Evolutionary conservation across 495 filamentous ascomycete genomes (phyloP).

Genomic region (Oleoguttula mirabilis): DNA sequence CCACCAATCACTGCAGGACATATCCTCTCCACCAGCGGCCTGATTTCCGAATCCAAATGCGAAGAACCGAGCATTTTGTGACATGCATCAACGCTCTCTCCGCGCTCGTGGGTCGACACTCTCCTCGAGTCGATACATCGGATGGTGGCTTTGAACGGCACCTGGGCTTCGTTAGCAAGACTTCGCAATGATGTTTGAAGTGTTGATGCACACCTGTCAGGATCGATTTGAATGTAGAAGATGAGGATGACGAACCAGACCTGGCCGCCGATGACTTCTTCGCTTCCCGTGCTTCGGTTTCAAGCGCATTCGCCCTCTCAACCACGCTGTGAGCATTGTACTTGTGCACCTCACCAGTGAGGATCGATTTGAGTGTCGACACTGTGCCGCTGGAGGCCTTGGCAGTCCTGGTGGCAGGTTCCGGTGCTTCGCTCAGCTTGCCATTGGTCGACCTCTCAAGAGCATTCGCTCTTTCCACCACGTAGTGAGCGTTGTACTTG

Average conservation of each 20-base stretch:
- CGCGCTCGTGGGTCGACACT: too few relatives aligned
- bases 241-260: neutral
- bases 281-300: neutral
- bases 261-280: neutral
- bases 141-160: neutral
- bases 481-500: neutral
- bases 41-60: too few relatives aligned
- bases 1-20: too few relatives aligned
- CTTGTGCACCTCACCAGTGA: neutral
- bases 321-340: neutral
- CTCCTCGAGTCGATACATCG: neutral
- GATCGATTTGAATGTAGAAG: neutral
- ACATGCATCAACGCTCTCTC: too few relatives aligned
- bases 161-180: too few relatives aligned
- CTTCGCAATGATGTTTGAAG: neutral
- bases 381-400: neutral
- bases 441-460: neutral
- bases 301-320: too few relatives aligned
- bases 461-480: neutral
- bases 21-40: too few relatives aligned
- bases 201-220: neutral
- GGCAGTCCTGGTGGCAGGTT: neutral
- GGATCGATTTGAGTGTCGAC: conserved; percentile 1
- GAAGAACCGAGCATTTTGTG: too few relatives aligned
- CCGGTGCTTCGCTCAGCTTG: too few relatives aligned